These are phyloP conservation scores for Puccinia hordei DNA, from an alignment of 1,284 basidiomycete species.

Conservation along the genomic window DNA sequence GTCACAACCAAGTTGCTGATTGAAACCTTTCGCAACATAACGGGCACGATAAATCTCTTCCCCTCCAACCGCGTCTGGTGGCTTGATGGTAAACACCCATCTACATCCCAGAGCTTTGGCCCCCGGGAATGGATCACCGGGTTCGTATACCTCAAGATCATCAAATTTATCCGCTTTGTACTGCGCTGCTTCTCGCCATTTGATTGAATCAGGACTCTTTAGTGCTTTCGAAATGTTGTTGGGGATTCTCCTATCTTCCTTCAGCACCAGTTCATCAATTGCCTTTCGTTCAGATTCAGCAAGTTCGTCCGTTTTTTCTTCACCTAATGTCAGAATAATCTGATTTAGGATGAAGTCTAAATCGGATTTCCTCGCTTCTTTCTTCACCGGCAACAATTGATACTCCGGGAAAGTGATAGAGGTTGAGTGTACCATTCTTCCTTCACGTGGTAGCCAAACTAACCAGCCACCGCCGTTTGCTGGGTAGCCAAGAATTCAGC, in stretches of 20 bases:
- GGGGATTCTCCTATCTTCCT: neutral
- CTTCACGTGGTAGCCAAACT: too few species aligned
- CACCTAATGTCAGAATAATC: neutral
- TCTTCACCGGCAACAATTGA: neutral
- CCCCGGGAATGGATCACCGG: neutral
- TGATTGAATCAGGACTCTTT: neutral
- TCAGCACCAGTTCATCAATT: neutral
- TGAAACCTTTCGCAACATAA: neutral
- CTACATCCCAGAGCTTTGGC: constrained; percentile 3
- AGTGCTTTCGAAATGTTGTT: neutral
- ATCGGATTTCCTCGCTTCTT: neutral
- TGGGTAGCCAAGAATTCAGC: too few species aligned
- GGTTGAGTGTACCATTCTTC: neutral
- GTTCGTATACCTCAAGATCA: neutral
- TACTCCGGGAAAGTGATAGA: neutral
- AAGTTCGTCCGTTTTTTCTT: neutral
- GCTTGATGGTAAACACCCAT: constrained; percentile 9
- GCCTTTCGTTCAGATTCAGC: neutral
- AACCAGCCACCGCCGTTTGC: too few species aligned
- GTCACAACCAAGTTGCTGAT: constrained; percentile 5
- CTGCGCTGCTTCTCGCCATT: neutral
- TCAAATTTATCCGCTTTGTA: neutral
- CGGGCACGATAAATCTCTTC: neutral
- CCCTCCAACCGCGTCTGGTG: too few species aligned
- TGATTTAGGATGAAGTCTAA: neutral